A percentile compares a stretch with the other conserved stretches of the same genome.
Evolutionary conservation across 345 rosid species (phyloP).

Genomic region (Eutrema japonicum): DNA sequence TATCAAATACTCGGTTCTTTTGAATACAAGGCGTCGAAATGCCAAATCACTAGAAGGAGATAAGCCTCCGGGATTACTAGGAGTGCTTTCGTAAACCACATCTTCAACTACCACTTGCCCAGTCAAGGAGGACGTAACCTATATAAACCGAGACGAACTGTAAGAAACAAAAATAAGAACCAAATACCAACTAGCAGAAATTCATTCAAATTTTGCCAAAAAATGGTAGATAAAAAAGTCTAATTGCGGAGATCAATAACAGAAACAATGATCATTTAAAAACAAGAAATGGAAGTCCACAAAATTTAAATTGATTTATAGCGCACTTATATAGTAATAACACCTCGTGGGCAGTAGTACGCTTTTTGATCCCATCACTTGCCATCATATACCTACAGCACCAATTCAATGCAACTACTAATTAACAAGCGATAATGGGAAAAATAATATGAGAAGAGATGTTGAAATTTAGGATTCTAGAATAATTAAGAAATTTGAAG

Average conservation of each 20-base stretch:
- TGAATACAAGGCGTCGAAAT: slow-evolving; percentile 88
- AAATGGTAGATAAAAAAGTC: background rate
- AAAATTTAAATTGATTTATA: background rate
- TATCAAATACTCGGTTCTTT: slow-evolving; percentile 74
- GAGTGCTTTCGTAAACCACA: slow-evolving; percentile 73
- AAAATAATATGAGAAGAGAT: background rate
- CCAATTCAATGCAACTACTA: slow-evolving; percentile 8
- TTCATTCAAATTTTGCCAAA: background rate
- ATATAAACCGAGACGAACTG: slow-evolving; percentile 29
- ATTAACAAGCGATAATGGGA: background rate
- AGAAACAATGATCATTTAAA: background rate
- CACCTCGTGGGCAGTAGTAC: slow-evolving; percentile 65
- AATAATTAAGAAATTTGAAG: background rate
- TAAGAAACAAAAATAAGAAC: slow-evolving; percentile 15
- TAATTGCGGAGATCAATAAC: background rate
- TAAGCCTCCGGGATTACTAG: slow-evolving; percentile 48
- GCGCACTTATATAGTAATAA: slow-evolving; percentile 2
- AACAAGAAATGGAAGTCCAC: background rate
- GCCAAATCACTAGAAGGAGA: slow-evolving; percentile 53
- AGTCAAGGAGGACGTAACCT: slow-evolving; percentile 75
- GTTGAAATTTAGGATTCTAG: background rate
- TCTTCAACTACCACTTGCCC: slow-evolving; percentile 79
- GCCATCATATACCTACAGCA: slow-evolving; percentile 85
- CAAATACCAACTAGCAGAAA: background rate
- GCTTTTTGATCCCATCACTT: slow-evolving; percentile 77